Evolutionary conservation across 257 asterid genomes (phyloP).

Genomic region (Penstemon newberryi): DNA sequence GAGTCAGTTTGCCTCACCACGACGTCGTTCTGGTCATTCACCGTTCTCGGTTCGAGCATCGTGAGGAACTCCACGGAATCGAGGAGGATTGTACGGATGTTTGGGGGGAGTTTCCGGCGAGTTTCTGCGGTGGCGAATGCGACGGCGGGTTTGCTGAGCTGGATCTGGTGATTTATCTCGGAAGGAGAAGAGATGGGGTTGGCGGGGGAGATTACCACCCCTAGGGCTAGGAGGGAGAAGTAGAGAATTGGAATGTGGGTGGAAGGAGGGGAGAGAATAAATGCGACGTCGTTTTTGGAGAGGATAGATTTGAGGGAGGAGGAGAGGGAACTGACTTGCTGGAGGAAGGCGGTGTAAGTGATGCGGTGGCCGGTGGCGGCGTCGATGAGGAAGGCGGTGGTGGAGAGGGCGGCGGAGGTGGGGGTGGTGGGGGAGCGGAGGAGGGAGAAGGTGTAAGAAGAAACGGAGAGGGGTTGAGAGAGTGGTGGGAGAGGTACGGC

Average conservation of each 20-base stretch:
- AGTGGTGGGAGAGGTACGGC: slow-evolving; percentile 58
- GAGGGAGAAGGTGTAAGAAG: slow-evolving; percentile 48
- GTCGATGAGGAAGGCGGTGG: slow-evolving; percentile 76
- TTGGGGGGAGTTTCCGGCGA: slow-evolving; percentile 41
- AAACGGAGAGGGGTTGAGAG: slow-evolving; percentile 54
- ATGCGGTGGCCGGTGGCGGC: slow-evolving; percentile 49
- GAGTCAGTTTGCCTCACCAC: slow-evolving; percentile 50
- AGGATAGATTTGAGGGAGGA: slow-evolving; percentile 45
- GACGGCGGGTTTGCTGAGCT: slow-evolving; percentile 55
- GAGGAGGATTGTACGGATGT: slow-evolving; percentile 38
- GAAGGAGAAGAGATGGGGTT: slow-evolving; percentile 64
- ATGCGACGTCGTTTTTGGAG: slow-evolving; percentile 65
- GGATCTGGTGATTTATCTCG: slow-evolving; percentile 64
- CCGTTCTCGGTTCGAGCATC: slow-evolving; percentile 40
- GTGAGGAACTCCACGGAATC: slow-evolving; percentile 55
- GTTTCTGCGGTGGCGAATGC: slow-evolving; percentile 52
- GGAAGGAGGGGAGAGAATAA: slow-evolving; percentile 72
- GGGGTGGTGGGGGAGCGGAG: slow-evolving; percentile 46
- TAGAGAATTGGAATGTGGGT: slow-evolving; percentile 66
- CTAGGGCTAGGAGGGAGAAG: slow-evolving; percentile 74
- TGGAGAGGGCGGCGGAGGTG: slow-evolving; percentile 41
- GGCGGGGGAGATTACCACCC: slow-evolving; percentile 73
- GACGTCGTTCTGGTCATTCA: slow-evolving; percentile 12
- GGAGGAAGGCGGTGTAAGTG: slow-evolving; percentile 55
- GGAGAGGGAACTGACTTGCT: slow-evolving; percentile 56